Evolutionary conservation across 2,329 filamentous ascomycete species (phyloP).

Genomic region (Trichoderma pleuroti): DNA sequence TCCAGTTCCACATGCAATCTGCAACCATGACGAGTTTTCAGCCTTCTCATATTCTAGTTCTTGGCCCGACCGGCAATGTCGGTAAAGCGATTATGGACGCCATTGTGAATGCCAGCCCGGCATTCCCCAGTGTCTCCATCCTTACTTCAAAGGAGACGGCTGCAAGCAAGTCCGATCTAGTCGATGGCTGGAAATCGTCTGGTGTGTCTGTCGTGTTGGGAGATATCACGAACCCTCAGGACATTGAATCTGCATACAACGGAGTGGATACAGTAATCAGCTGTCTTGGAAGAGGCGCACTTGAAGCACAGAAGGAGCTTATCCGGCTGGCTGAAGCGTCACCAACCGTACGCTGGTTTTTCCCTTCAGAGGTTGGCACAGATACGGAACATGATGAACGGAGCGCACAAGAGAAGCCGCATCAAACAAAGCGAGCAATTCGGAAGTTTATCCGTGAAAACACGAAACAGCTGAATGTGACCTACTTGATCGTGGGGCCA

Average conservation of each 20-base stretch:
- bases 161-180: not conserved
- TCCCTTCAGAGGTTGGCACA: not conserved
- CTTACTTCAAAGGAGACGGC: not conserved
- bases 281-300: not conserved
- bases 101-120: not conserved
- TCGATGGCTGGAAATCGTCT: not conserved
- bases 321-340: not conserved
- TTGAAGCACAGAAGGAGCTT: not conserved
- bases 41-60: not conserved
- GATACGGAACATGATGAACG: not conserved
- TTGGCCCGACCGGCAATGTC: not conserved
- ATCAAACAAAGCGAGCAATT: not conserved
- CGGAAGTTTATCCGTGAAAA: not conserved
- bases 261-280: not conserved
- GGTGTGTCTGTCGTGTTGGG: not conserved
- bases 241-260: not conserved
- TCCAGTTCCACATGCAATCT: not conserved
- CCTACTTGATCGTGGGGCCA: not conserved
- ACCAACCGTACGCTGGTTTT: not conserved
- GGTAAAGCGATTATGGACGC: not conserved
- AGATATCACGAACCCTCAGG: not conserved
- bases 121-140: not conserved
- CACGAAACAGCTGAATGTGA: not conserved
- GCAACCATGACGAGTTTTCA: not conserved
- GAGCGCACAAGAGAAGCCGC: not conserved